Evolutionary conservation across 2,329 filamentous ascomycete species (phyloP).

Genomic region (Cladobotryum mycophilum): DNA sequence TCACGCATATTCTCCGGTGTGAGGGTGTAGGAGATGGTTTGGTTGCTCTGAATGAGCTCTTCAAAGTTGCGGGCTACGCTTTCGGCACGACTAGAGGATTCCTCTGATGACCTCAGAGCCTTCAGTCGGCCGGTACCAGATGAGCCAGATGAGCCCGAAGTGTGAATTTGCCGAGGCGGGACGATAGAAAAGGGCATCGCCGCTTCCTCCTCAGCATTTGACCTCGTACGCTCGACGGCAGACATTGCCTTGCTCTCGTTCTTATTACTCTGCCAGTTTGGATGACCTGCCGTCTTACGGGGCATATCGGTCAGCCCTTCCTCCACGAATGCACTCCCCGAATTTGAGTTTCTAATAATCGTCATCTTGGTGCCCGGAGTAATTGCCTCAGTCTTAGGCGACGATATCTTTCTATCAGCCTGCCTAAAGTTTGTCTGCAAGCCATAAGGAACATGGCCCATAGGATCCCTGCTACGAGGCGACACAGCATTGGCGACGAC

Average conservation of each 20-base stretch:
- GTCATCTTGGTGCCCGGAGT: constrained; percentile 29
- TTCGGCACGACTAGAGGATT: constrained; percentile 40
- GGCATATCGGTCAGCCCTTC: constrained; percentile 26
- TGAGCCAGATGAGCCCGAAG: constrained; percentile 46
- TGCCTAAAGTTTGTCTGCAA: constrained; percentile 12
- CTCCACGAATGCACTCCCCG: constrained; percentile 28
- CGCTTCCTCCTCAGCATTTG: constrained; percentile 29
- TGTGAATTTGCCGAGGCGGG: constrained; percentile 35
- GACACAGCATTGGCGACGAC: not conserved
- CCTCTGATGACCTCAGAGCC: constrained; percentile 51
- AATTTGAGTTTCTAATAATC: constrained; percentile 25
- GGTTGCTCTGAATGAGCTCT: constrained; percentile 72
- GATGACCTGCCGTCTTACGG: constrained; percentile 22
- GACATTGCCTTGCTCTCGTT: constrained; percentile 32
- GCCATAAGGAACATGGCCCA: constrained; percentile 5
- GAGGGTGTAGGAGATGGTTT: constrained; percentile 76
- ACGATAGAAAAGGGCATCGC: constrained; percentile 14
- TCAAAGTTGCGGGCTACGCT: constrained; percentile 67
- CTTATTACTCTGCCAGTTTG: constrained; percentile 19
- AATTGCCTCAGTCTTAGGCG: constrained; percentile 9
- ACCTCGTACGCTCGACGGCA: constrained; percentile 32
- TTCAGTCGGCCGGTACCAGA: constrained; percentile 38
- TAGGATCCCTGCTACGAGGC: constrained; percentile 5
- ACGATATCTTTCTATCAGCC: constrained; percentile 16
- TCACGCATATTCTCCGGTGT: constrained; percentile 75